These are phyloP conservation scores for Leishmania braziliensis DNA, from an alignment of 208 protist species.

Conservation along the genomic window DNA sequence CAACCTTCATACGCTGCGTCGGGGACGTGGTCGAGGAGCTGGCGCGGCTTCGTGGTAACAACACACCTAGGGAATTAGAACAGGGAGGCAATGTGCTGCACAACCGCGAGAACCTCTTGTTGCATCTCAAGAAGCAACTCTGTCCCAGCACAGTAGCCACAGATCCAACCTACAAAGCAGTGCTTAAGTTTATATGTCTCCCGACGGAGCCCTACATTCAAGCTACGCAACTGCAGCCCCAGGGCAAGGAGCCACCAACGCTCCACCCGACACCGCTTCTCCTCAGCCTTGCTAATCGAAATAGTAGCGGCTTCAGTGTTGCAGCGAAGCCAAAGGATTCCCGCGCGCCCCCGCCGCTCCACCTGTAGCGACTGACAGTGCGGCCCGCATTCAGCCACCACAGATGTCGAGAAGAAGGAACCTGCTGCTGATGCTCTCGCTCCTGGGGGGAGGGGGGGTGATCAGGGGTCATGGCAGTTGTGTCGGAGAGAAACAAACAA, in stretches of 20 bases:
- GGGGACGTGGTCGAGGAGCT: slow-evolving; percentile 13
- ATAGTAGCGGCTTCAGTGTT: neutral
- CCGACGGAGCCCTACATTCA: slow-evolving; percentile 2
- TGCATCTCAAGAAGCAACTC: slow-evolving; percentile 1
- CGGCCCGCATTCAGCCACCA: neutral
- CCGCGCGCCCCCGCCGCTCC: neutral
- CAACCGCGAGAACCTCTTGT: slow-evolving; percentile 1
- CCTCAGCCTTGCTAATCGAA: neutral
- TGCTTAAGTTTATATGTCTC: slow-evolving; percentile 3
- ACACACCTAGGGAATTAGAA: neutral
- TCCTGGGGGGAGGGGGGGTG: neutral
- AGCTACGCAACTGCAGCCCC: neutral
- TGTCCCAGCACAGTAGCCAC: neutral
- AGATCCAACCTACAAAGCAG: neutral
- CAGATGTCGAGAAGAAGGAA: neutral
- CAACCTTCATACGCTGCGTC: slow-evolving; percentile 9
- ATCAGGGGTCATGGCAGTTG: neutral
- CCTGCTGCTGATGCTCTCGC: neutral
- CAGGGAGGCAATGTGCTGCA: neutral
- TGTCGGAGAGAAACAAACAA: neutral
- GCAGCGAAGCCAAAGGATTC: neutral
- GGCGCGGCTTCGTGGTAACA: neutral
- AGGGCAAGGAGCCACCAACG: neutral
- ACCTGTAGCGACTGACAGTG: neutral
- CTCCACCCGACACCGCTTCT: neutral